Base-by-base conservation (phyloP, 768 basidiomycete genomes). In the Infundibulicybe gibba region DNA sequence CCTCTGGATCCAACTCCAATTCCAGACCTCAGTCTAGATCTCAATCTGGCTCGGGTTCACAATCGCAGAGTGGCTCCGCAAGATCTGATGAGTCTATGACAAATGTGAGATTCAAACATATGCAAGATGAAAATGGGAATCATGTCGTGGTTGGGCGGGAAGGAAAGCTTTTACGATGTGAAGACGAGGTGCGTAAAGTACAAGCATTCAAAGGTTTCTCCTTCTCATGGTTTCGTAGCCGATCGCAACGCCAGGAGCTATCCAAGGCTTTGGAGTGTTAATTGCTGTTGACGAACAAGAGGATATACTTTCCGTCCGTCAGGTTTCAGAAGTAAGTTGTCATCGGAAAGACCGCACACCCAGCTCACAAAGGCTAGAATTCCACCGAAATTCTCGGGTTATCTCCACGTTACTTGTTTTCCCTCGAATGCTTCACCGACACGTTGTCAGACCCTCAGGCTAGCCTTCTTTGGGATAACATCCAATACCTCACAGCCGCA, bases 201-300 rank as follows among this genome's bases (percentile, higher is more conserved):
- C 40, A 34, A 6, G 43, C 20, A 30, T 33, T 8, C 17, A 31
- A 47, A 16, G 20, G 15, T 16, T 21, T 21, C 44, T 8, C 6
- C 12, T 16, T 47, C 32, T 13, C 15, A n/a, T 31, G 10, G 17
- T 32, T 41, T 32, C 38, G 6, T 45, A 87, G 83, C 90, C 90
- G 0, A 93, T 93, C 41, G 79, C 83, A 1, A 81, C 84, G 0
- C 90, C 89, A 11, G 90, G 90, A 3, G 83, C 89, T 1, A 77
- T 91, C 1, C 90, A 93, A 67, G 83, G 80, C 0, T 93, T 85
- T 56, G 90, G 89, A n/a, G 83, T 91, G 0, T 71, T 91, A 3
- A 76, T 92, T 42, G 86, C 77, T 1, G 65, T 90, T 1, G 81
- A 85, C 49, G 80, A 87, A 53, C 61, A 75, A 14, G 68, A 75